Percentiles rank a stretch among this genome's conserved stretches.
Conservation (phyloP, 2,329 filamentous ascomycete genomes). For the Myriosclerotinia scirpicola region DNA sequence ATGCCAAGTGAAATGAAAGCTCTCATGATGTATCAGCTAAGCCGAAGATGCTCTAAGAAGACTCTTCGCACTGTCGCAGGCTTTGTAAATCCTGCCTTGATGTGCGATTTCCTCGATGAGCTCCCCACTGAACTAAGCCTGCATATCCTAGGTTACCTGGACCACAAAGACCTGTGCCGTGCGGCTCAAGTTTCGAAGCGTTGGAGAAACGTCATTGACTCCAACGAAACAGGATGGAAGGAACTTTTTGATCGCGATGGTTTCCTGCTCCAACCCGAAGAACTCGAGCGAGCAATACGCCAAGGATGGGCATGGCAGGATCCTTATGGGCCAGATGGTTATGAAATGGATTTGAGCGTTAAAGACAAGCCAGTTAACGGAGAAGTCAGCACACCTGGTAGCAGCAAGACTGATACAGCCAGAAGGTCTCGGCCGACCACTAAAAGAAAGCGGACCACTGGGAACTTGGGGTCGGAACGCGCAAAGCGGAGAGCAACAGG, state of each 20-base stretch:
- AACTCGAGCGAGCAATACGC: slow-evolving; percentile 79
- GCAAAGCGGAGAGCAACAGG: slow-evolving; percentile 38
- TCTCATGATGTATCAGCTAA: slow-evolving; percentile 94
- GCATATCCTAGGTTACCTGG: slow-evolving; percentile 83
- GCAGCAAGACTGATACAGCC: slow-evolving; percentile 25
- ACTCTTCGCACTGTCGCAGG: slow-evolving; percentile 88
- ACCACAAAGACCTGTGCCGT: slow-evolving; percentile 80
- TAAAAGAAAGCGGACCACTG: slow-evolving; percentile 40
- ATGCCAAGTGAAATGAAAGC: slow-evolving; percentile 91
- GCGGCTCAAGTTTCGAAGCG: slow-evolving; percentile 92
- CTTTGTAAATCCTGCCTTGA: slow-evolving; percentile 88
- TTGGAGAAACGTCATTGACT: slow-evolving; percentile 88
- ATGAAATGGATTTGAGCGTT: slow-evolving; percentile 75
- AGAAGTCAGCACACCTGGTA: slow-evolving; percentile 43
- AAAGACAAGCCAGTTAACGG: slow-evolving; percentile 50
- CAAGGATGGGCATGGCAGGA: slow-evolving; percentile 99
- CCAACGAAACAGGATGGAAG: slow-evolving; percentile 95
- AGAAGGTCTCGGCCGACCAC: slow-evolving; percentile 35
- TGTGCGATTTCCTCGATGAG: slow-evolving; percentile 86
- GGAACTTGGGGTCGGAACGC: slow-evolving; percentile 32
- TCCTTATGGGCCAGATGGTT: slow-evolving; percentile 70
- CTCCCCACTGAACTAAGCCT: slow-evolving; percentile 85
- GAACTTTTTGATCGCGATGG: slow-evolving; percentile 84
- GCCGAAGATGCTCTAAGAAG: slow-evolving; percentile 82
- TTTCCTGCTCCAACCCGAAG: slow-evolving; percentile 73